These are phyloP conservation scores for Mallotus japonicus DNA, from an alignment of 441 rosid species.

Conservation along the genomic window DNA sequence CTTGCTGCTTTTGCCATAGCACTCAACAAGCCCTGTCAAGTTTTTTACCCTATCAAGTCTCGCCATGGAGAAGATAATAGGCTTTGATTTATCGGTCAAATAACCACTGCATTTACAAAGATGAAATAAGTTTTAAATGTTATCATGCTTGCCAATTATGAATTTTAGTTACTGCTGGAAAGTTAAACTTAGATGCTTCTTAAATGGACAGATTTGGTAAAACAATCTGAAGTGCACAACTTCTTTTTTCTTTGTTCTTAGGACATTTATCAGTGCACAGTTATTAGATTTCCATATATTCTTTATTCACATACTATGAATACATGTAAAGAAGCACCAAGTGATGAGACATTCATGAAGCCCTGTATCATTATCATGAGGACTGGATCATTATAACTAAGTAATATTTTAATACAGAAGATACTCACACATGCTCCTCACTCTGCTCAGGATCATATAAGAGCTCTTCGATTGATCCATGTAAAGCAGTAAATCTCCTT, in stretches of 20 bases:
- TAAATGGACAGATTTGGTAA: neutral
- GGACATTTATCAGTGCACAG: too few species aligned
- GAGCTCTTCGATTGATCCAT: constrained; percentile 57
- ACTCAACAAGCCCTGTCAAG: constrained; percentile 62
- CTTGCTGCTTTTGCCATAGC: constrained; percentile 46
- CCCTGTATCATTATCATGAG: neutral
- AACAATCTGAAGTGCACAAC: neutral
- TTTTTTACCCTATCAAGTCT: constrained; percentile 65
- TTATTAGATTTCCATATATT: too few species aligned
- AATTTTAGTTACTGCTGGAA: neutral
- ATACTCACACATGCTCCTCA: constrained; percentile 57
- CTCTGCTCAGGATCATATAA: constrained; percentile 51
- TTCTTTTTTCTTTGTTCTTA: too few species aligned
- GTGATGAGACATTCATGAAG: neutral
- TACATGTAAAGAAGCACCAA: neutral
- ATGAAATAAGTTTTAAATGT: neutral
- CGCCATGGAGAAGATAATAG: constrained; percentile 72
- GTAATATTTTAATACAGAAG: neutral
- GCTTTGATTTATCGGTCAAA: constrained; percentile 48
- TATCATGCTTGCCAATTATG: neutral
- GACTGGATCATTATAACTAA: neutral
- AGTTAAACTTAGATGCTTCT: neutral
- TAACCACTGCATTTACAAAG: constrained; percentile 41
- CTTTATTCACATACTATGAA: neutral
- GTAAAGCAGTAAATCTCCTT: constrained; percentile 56